Conservation (phyloP, 768 basidiomycete genomes). For the Polyporus arcularius region DNA sequence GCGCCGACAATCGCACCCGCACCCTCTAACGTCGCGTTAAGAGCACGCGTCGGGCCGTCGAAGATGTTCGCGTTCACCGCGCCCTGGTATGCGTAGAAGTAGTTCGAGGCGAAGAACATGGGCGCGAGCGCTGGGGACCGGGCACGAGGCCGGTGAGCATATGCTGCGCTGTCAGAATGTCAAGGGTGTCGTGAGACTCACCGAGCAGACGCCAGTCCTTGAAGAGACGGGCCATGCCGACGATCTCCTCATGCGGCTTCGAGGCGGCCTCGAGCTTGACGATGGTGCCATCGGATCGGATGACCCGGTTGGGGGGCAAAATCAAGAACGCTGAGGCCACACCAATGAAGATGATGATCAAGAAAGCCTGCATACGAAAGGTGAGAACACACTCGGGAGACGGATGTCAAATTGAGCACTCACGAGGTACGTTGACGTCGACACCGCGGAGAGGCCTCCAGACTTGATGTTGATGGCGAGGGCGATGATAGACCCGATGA, state of each 20-base stretch:
- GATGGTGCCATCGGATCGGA: slow-evolving; percentile 44
- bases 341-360: slow-evolving; percentile 46
- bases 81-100: slow-evolving; percentile 48
- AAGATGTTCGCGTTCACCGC: slow-evolving; percentile 41
- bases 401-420: slow-evolving; percentile 7
- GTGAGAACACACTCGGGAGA: slow-evolving; percentile 1
- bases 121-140: slow-evolving; percentile 33
- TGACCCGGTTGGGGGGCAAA: slow-evolving; percentile 37
- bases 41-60: slow-evolving; percentile 46
- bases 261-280: slow-evolving; percentile 38
- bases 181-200: slow-evolving; percentile 1
- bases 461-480: slow-evolving; percentile 42
- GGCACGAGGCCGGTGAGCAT: neutral
- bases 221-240: slow-evolving; percentile 33
- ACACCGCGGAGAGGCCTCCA: slow-evolving; percentile 35
- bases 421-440: slow-evolving; percentile 43
- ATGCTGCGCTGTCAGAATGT: neutral
- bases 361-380: slow-evolving; percentile 34
- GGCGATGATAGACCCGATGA: slow-evolving; percentile 46
- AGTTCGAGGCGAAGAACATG: slow-evolving; percentile 48
- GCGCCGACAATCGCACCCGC: slow-evolving; percentile 46
- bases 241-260: slow-evolving; percentile 31
- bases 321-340: slow-evolving; percentile 38
- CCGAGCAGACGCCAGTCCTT: slow-evolving; percentile 44
- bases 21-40: slow-evolving; percentile 40